phyloP scores from a whole-genome alignment of 2,329 filamentous ascomycete genomes.

The Xylariales sp. region DNA sequence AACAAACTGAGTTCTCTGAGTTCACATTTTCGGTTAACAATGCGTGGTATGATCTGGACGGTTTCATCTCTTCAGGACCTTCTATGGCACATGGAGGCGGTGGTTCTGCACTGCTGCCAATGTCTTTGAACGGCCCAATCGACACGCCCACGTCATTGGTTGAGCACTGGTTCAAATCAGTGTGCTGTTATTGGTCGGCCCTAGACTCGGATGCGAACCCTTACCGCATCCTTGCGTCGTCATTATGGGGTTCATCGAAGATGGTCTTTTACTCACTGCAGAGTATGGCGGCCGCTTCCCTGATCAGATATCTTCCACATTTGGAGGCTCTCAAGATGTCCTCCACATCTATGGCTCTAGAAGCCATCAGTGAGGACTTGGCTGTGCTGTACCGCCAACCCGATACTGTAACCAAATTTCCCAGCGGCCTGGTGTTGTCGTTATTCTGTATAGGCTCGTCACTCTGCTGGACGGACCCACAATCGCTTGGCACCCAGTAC shows the following conservation, averaged over 20 bases:
- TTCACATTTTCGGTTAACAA: no score
- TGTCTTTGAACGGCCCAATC: no score
- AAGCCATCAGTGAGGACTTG: conserved; percentile 4
- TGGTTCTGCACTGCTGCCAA: not conserved
- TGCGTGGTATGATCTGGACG: no score
- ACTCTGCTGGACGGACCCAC: conserved; percentile 1
- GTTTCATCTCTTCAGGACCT: not conserved
- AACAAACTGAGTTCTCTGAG: no score
- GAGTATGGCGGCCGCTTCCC: conserved; percentile 2
- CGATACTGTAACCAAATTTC: not conserved
- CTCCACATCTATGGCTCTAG: not conserved
- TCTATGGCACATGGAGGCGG: not conserved
- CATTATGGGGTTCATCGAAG: conserved; percentile 1
- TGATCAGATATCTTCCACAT: conserved; percentile 1
- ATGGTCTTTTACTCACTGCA: conserved; percentile 3
- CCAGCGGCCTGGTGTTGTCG: not conserved
- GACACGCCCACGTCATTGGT: conserved; percentile 1
- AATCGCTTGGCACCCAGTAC: not conserved
- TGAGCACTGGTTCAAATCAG: conserved; percentile 4
- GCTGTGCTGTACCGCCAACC: not conserved
- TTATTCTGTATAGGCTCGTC: conserved; percentile 3
- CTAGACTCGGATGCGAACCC: conserved; percentile 4
- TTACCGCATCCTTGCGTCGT: not conserved
- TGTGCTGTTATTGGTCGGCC: conserved; percentile 4
- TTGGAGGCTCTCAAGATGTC: not conserved